phyloP scores from a whole-genome alignment of 2,329 filamentous ascomycete species.

The Triangularia setosa region DNA sequence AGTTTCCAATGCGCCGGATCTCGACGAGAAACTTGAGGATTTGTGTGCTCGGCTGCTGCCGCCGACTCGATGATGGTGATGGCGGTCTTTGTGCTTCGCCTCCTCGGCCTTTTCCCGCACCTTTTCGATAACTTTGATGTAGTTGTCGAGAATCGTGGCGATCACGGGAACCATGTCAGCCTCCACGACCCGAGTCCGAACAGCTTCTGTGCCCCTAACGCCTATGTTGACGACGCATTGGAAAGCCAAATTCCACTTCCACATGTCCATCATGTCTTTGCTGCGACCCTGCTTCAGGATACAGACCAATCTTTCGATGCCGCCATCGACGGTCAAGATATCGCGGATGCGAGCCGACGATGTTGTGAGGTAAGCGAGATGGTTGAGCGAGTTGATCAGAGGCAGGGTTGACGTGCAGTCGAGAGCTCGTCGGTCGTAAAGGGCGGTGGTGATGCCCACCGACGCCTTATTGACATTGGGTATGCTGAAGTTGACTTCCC shows the following conservation, averaged over 20 bases:
- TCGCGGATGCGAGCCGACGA: constrained; percentile 96
- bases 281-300: constrained; percentile 96
- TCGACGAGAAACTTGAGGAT: constrained; percentile 51
- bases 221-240: constrained; percentile 99
- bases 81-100: constrained; percentile 66
- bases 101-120: constrained; percentile 84
- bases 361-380: constrained; percentile 96
- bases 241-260: constrained; percentile 99
- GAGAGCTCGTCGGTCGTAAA: constrained; percentile 94
- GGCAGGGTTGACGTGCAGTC: constrained; percentile 98
- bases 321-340: constrained; percentile 97
- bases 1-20: constrained; percentile 50
- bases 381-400: constrained; percentile 97
- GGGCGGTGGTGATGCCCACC: constrained; percentile 87
- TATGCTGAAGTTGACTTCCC: constrained; percentile 99
- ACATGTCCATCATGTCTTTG: constrained; percentile 99
- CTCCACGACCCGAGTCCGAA: constrained; percentile 92
- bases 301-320: constrained; percentile 92
- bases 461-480: constrained; percentile 99
- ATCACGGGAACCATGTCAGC: constrained; percentile 99
- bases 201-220: constrained; percentile 88
- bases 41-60: constrained; percentile 48
- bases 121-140: constrained; percentile 93
- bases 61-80: constrained; percentile 48
- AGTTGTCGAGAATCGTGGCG: constrained; percentile 96